Evolutionary conservation across 176 grass and related monocot genomes (phyloP).

Genomic region (Calamus simplicifolius): DNA sequence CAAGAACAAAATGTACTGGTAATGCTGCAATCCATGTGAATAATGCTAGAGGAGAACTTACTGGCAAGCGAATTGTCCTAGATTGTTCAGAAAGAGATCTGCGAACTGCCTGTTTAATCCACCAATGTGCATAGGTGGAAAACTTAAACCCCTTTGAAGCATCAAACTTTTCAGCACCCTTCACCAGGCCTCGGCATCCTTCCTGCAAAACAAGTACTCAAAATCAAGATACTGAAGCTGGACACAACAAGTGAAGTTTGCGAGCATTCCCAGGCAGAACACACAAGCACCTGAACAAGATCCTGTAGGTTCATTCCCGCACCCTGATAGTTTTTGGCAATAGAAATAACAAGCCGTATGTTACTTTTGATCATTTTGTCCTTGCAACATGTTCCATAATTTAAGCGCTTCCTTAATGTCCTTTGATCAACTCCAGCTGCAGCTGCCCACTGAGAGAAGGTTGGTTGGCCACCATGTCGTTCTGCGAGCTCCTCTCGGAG

Average conservation of each 20-base stretch:
- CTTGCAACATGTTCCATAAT: constrained; percentile 55
- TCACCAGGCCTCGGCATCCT: constrained; percentile 68
- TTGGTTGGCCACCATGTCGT: constrained; percentile 39
- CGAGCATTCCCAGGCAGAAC: no score
- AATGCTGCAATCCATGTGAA: neutral
- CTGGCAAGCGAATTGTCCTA: constrained; percentile 70
- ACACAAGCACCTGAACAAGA: constrained; percentile 75
- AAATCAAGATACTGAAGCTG: constrained; percentile 12
- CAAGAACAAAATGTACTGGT: no score
- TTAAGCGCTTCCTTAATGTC: constrained; percentile 41
- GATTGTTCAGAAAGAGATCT: constrained; percentile 66
- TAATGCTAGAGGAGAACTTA: constrained; percentile 24
- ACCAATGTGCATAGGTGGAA: constrained; percentile 94
- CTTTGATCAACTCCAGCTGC: constrained; percentile 50
- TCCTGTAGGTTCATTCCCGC: constrained; percentile 48
- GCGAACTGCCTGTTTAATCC: constrained; percentile 87
- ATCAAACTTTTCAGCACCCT: constrained; percentile 82
- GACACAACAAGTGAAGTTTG: neutral
- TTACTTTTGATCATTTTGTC: constrained; percentile 81
- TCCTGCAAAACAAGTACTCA: constrained; percentile 32
- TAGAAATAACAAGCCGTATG: constrained; percentile 79
- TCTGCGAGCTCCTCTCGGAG: constrained; percentile 33
- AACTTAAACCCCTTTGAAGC: constrained; percentile 87
- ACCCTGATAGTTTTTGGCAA: constrained; percentile 62
- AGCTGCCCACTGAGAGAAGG: constrained; percentile 74